phyloP scores from a whole-genome alignment of 768 basidiomycete species.

The Myochromella boudieri region DNA sequence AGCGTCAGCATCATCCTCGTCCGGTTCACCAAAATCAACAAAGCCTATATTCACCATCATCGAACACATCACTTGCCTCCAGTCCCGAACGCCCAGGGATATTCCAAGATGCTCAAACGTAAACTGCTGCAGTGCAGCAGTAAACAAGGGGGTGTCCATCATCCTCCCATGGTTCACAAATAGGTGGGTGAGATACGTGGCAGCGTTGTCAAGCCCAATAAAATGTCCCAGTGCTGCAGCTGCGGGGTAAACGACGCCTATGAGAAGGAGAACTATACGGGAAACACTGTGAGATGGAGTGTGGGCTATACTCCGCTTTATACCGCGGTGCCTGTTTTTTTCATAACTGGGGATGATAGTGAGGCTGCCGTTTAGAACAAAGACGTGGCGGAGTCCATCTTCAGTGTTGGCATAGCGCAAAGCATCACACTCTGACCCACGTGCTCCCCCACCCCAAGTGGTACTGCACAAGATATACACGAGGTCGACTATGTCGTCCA shows the following conservation, averaged over 20 bases:
- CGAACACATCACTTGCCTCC: neutral
- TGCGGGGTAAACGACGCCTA: neutral
- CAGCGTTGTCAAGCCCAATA: neutral
- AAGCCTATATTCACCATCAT: neutral
- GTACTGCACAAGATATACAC: neutral
- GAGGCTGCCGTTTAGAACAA: constrained; percentile 1
- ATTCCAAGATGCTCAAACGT: neutral
- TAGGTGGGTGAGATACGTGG: constrained; percentile 1
- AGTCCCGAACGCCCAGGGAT: neutral
- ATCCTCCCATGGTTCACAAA: constrained; percentile 1
- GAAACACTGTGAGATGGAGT: neutral
- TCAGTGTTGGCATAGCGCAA: constrained; percentile 2
- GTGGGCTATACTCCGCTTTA: neutral
- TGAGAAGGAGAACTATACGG: neutral
- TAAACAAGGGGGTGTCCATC: neutral
- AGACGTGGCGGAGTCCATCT: neutral
- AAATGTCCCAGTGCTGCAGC: neutral
- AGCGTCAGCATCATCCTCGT: constrained; percentile 1
- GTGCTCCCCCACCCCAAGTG: constrained; percentile 5
- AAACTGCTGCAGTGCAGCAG: neutral
- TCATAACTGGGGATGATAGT: neutral
- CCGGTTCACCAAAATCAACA: neutral
- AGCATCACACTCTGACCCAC: constrained; percentile 3
- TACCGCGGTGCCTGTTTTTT: constrained; percentile 2
- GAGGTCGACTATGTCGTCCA: constrained; percentile 1